Conservation (phyloP, 2,329 filamentous ascomycete species). For the Basipetospora chlamydospora region DNA sequence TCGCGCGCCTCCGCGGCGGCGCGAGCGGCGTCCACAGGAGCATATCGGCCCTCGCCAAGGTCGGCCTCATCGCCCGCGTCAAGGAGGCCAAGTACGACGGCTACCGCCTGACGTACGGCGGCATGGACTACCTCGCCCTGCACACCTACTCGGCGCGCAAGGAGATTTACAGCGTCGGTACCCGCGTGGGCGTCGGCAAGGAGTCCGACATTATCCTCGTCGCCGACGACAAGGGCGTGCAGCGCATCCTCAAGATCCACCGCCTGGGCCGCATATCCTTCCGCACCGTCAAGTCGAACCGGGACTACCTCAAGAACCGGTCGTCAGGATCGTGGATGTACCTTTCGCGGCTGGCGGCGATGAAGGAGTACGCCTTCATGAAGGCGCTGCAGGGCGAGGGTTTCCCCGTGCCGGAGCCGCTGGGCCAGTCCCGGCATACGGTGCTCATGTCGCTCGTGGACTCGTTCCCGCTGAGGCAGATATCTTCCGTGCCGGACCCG, state of each 20-base stretch:
- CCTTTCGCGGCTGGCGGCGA: slow-evolving; percentile 77
- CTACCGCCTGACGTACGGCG: slow-evolving; percentile 91
- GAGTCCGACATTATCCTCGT: slow-evolving; percentile 96
- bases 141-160: slow-evolving; percentile 73
- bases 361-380: slow-evolving; percentile 95
- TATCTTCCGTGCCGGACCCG: slow-evolving; percentile 69
- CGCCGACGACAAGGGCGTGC: slow-evolving; percentile 60
- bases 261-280: slow-evolving; percentile 91
- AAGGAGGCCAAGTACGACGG: slow-evolving; percentile 97
- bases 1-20: slow-evolving; percentile 67
- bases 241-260: slow-evolving; percentile 89
- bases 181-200: slow-evolving; percentile 90
- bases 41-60: slow-evolving; percentile 85
- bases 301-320: slow-evolving; percentile 81
- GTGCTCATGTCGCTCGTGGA: slow-evolving; percentile 93
- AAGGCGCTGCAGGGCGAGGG: slow-evolving; percentile 67
- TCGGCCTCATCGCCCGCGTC: slow-evolving; percentile 76
- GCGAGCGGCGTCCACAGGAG: slow-evolving; percentile 67
- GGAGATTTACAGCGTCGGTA: slow-evolving; percentile 80
- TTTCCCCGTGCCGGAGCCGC: slow-evolving; percentile 77
- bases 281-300: slow-evolving; percentile 86
- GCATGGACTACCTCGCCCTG: slow-evolving; percentile 91
- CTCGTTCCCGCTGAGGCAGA: slow-evolving; percentile 80
- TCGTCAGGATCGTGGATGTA: slow-evolving; percentile 91
- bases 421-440: slow-evolving; percentile 84